These are phyloP conservation scores for Linnemannia zychae DNA, from an alignment of 192 early-diverging fungal genomes.

Conservation along the genomic window DNA sequence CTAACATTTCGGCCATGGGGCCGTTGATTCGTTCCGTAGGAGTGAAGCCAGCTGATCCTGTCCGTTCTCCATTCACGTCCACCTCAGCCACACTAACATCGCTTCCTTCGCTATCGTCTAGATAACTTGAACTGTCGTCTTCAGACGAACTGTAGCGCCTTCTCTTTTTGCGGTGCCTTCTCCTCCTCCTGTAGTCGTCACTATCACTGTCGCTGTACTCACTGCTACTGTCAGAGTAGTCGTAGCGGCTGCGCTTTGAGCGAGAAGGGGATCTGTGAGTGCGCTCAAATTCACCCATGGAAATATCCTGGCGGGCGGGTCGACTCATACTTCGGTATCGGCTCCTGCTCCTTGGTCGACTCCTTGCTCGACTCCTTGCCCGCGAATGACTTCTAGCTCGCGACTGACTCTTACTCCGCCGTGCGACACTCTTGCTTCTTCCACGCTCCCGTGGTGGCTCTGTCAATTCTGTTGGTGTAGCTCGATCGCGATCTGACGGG, in stretches of 20 bases:
- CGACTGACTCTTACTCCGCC: slow-evolving; percentile 3
- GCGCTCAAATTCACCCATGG: slow-evolving; percentile 18
- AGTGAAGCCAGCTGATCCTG: not conserved
- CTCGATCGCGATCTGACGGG: not conserved
- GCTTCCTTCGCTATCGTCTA: slow-evolving; percentile 3
- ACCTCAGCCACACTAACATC: slow-evolving; percentile 2
- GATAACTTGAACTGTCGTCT: not conserved
- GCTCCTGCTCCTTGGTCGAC: slow-evolving; percentile 23
- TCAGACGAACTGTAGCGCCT: slow-evolving; percentile 15
- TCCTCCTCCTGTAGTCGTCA: not conserved
- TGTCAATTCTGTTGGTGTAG: not conserved
- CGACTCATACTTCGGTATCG: slow-evolving; percentile 25
- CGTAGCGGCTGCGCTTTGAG: not conserved
- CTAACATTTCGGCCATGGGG: slow-evolving; percentile 12
- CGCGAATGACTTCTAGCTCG: not conserved
- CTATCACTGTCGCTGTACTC: not conserved
- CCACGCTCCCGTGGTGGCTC: not conserved
- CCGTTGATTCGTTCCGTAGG: slow-evolving; percentile 3
- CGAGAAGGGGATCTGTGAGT: slow-evolving; percentile 24
- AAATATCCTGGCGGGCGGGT: slow-evolving; percentile 15
- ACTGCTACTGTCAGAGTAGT: slow-evolving; percentile 12
- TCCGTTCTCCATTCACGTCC: slow-evolving; percentile 7
- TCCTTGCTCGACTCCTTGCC: slow-evolving; percentile 2
- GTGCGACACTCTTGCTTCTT: slow-evolving; percentile 2
- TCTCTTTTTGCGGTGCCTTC: not conserved